These are phyloP conservation scores for Neopestalotiopsis sp. DNA, from an alignment of 2,329 filamentous ascomycete genomes.

Conservation along the genomic window DNA sequence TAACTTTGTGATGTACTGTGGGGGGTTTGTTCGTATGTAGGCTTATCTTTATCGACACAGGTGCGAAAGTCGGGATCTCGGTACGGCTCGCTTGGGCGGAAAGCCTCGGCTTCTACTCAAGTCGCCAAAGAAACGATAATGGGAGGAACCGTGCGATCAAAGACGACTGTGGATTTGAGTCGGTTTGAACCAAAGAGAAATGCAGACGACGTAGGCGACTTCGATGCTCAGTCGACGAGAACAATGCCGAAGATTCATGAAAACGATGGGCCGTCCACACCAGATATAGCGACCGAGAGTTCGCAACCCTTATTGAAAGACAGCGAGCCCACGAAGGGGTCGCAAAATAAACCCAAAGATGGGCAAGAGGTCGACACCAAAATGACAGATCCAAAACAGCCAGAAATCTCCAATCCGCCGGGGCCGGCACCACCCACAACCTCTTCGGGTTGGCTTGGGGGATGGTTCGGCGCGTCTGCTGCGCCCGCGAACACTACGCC, in stretches of 20 bases:
- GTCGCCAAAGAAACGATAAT: slow-evolving; percentile 66
- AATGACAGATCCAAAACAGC: background rate
- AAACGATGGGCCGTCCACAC: slow-evolving; percentile 25
- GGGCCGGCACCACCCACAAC: slow-evolving; percentile 28
- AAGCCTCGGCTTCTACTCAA: slow-evolving; percentile 61
- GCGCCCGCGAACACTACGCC: slow-evolving; percentile 20
- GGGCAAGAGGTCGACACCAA: background rate
- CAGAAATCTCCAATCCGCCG: slow-evolving; percentile 18
- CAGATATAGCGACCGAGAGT: slow-evolving; percentile 33
- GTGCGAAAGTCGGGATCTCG: slow-evolving; percentile 61
- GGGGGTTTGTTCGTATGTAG: background rate
- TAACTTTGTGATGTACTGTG: background rate
- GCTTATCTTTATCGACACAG: slow-evolving; percentile 34
- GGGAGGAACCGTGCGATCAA: slow-evolving; percentile 57
- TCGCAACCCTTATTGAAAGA: background rate
- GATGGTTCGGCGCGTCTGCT: slow-evolving; percentile 49
- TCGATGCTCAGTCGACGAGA: slow-evolving; percentile 34
- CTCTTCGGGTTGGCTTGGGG: slow-evolving; percentile 57
- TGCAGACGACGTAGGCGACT: slow-evolving; percentile 35
- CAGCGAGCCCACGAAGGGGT: background rate
- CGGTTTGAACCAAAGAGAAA: slow-evolving; percentile 53
- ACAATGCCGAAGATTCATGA: slow-evolving; percentile 38
- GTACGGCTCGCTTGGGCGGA: slow-evolving; percentile 67
- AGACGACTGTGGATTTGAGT: slow-evolving; percentile 52
- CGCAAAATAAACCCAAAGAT: background rate